Evolutionary conservation across 352 stramenopile genomes (phyloP), one percentile per base, ranked within the genome.

Genomic region (Phytophthora podocarpi): DNA sequence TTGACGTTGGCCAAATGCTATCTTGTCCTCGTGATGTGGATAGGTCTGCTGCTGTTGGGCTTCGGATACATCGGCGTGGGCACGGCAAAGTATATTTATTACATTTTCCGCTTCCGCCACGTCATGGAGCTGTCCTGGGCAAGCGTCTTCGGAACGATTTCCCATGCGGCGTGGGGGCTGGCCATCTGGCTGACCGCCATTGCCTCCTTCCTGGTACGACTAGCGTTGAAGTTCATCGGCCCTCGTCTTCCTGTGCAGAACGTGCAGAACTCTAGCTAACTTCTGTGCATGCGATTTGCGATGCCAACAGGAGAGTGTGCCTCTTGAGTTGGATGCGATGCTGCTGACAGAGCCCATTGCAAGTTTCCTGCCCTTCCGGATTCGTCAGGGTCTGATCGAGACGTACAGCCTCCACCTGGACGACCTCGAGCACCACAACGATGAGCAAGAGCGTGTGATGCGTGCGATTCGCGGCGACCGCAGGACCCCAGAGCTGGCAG

Each of bases 31-130:
- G 12, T 26, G n/a, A 21, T 50, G 10, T 59, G 15, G n/a, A 16
- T 36, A 88, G 78, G 82, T 2, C 62, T 93, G 47, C 68, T 95
- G 67, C 66, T 95, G 11, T 69, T 95, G 34, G 84, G 86, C 58
- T 95, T 95, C 59, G 86, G 86, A 50, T 95, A 93, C 71, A 93
- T 95, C 73, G 86, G 86, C 50, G 86, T 93, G 42, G 86, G 86
- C 49, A 93, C 84, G 34, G 74, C 80, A 59, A 95, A 95, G 78
- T 95, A 95, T 79, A 91, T 95, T 74, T 92, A 91, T 77, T 95
- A 95, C 69, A 91, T 95, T 61, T 71, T 93, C 57, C 86, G 86
- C 58, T 95, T 92, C 69, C 84, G 86, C 58, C 80, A 93, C 47
- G 74, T 92, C 35, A 95, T 95, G 86, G 84, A 92, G 70, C 74